These are phyloP conservation scores for Osmozyma mogii DNA, from an alignment of 805 yeast species.

Conservation along the genomic window DNA sequence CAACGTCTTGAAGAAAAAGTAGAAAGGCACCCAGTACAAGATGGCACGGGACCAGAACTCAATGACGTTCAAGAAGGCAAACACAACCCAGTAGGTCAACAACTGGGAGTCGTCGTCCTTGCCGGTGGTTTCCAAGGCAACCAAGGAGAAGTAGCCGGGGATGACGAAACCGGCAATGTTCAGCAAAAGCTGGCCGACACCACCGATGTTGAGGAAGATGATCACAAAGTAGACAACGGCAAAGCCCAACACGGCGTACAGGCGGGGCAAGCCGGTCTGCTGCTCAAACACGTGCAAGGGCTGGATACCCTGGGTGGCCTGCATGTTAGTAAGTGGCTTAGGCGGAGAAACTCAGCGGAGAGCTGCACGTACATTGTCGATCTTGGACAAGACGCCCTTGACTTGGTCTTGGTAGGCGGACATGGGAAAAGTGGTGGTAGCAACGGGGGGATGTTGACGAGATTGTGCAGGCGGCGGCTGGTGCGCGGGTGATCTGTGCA, in stretches of 20 bases:
- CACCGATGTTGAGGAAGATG: conserved; percentile 86
- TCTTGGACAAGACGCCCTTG: conserved; percentile 8
- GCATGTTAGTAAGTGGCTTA: conserved; percentile 5
- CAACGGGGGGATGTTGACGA: neutral
- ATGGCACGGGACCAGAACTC: conserved; percentile 96
- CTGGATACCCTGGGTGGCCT: conserved; percentile 25
- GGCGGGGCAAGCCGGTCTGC: conserved; percentile 62
- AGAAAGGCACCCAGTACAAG: conserved; percentile 93
- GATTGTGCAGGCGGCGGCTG: neutral
- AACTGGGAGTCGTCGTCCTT: conserved; percentile 77
- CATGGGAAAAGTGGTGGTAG: conserved; percentile 4
- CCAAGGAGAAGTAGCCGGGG: conserved; percentile 83
- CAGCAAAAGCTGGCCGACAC: conserved; percentile 88
- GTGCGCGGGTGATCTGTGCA: too few species aligned
- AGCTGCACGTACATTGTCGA: conserved; percentile 11
- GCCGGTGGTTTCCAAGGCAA: conserved; percentile 68
- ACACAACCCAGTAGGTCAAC: conserved; percentile 98
- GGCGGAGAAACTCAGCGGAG: neutral
- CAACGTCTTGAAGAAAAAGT: conserved; percentile 87
- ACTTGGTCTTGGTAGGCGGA: conserved; percentile 12
- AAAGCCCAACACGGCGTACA: conserved; percentile 69
- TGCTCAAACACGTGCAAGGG: conserved; percentile 31
- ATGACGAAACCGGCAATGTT: conserved; percentile 85
- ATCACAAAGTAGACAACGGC: conserved; percentile 63
- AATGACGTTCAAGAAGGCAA: conserved; percentile 79